phyloP scores from a whole-genome alignment of 2,329 filamentous ascomycete species.

The Microsporum audouinii region DNA sequence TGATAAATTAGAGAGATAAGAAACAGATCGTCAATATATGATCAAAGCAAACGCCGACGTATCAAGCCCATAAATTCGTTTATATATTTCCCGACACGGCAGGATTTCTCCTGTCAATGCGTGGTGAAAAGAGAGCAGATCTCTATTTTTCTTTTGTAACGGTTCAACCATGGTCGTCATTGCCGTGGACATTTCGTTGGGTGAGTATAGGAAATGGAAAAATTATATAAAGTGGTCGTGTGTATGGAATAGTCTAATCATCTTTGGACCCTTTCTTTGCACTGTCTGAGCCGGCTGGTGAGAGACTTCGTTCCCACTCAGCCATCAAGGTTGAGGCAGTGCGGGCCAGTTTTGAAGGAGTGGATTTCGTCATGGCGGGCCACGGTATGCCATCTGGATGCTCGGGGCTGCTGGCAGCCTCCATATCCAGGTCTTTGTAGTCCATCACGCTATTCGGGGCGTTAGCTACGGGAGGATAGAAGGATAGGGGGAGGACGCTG shows the following conservation, averaged over 20 bases:
- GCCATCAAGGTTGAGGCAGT: slow-evolving; percentile 79
- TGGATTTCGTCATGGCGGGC: slow-evolving; percentile 58
- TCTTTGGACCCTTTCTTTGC: slow-evolving; percentile 1
- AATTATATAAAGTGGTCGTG: background rate
- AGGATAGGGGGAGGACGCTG: slow-evolving; percentile 1
- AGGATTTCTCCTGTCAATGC: background rate
- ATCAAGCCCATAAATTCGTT: background rate
- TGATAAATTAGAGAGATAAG: background rate
- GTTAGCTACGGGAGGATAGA: slow-evolving; percentile 11
- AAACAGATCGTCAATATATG: background rate
- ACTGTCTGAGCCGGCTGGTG: slow-evolving; percentile 25
- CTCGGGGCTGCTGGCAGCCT: slow-evolving; percentile 21
- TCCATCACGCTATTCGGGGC: slow-evolving; percentile 27
- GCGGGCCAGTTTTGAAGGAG: slow-evolving; percentile 64
- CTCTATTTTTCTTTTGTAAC: background rate
- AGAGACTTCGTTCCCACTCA: slow-evolving; percentile 77
- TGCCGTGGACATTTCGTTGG: background rate
- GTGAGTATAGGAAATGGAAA: background rate
- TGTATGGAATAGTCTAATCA: background rate
- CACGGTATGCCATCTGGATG: slow-evolving; percentile 44
- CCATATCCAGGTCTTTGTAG: slow-evolving; percentile 22
- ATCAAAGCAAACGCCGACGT: background rate
- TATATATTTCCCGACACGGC: background rate
- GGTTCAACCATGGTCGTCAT: background rate
- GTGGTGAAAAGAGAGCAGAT: background rate